phyloP scores from a whole-genome alignment of 1,284 basidiomycete genomes.

The Gomphus sp. region DNA sequence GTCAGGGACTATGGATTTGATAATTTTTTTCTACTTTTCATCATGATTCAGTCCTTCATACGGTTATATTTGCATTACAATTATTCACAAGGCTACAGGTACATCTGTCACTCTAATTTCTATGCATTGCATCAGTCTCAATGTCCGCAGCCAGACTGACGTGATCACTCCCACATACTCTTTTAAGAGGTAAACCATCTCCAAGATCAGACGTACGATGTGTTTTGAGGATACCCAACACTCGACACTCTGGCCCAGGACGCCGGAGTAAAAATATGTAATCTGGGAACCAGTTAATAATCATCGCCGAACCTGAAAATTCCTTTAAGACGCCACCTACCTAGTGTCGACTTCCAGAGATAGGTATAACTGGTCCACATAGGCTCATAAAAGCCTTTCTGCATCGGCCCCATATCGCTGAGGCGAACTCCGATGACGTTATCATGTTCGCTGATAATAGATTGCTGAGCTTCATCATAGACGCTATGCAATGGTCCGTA shows the following conservation, averaged over 20 bases:
- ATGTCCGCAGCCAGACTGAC: slow-evolving; percentile 61
- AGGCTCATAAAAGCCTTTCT: slow-evolving; percentile 58
- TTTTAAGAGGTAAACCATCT: slow-evolving; percentile 71
- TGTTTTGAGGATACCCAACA: slow-evolving; percentile 59
- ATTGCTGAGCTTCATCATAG: slow-evolving; percentile 48
- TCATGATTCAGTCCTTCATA: background rate
- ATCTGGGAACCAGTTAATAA: slow-evolving; percentile 37
- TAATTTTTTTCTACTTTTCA: background rate
- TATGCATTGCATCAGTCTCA: slow-evolving; percentile 16
- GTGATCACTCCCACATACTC: slow-evolving; percentile 83
- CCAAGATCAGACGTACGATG: slow-evolving; percentile 55
- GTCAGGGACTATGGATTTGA: background rate
- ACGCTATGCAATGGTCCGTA: slow-evolving; percentile 37
- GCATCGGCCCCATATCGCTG: slow-evolving; percentile 23
- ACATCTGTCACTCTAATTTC: slow-evolving; percentile 7
- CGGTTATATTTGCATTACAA: background rate
- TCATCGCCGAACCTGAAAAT: slow-evolving; percentile 7
- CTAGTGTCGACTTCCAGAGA: slow-evolving; percentile 74
- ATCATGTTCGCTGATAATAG: slow-evolving; percentile 8
- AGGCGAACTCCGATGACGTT: slow-evolving; percentile 2
- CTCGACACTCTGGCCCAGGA: slow-evolving; percentile 26
- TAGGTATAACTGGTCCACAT: slow-evolving; percentile 75
- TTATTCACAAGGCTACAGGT: background rate
- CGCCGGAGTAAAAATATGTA: slow-evolving; percentile 74
- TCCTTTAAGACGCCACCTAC: slow-evolving; percentile 26